phyloP scores from a whole-genome alignment of 1,284 basidiomycete species.

The Schizophyllum amplum region DNA sequence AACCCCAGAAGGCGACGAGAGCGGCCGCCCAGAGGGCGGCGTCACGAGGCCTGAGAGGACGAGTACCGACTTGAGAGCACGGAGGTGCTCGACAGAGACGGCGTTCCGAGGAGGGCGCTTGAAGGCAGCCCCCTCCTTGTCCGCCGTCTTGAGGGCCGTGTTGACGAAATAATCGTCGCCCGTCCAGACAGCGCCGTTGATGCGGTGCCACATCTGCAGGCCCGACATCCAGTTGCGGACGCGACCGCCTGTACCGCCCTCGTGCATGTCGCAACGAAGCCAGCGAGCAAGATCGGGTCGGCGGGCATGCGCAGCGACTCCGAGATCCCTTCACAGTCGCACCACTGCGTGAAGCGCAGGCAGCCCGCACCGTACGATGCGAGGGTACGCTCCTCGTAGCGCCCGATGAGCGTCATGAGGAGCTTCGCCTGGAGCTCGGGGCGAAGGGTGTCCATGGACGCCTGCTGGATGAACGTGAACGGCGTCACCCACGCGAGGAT shows the following conservation, averaged over 20 bases:
- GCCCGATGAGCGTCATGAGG: not conserved
- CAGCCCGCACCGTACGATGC: slow-evolving; percentile 7
- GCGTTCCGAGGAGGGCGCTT: slow-evolving; percentile 4
- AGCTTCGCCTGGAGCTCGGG: not conserved
- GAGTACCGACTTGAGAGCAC: slow-evolving; percentile 3
- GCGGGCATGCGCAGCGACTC: slow-evolving; percentile 10
- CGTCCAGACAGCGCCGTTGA: slow-evolving; percentile 8
- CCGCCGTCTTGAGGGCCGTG: not conserved
- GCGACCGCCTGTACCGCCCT: slow-evolving; percentile 1
- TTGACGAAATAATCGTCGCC: slow-evolving; percentile 3
- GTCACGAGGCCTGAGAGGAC: slow-evolving; percentile 7
- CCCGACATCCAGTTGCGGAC: slow-evolving; percentile 11
- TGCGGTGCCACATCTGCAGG: slow-evolving; percentile 7
- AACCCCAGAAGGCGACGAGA: slow-evolving; percentile 9
- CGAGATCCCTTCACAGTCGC: slow-evolving; percentile 4
- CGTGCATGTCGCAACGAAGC: slow-evolving; percentile 10
- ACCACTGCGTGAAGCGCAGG: slow-evolving; percentile 9
- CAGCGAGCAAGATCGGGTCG: slow-evolving; percentile 1
- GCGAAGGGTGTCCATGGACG: not conserved
- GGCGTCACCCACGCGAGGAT: slow-evolving; percentile 7
- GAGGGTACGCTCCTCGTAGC: not conserved
- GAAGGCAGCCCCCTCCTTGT: slow-evolving; percentile 8
- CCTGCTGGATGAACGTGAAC: too few relatives aligned
- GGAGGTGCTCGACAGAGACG: slow-evolving; percentile 8
- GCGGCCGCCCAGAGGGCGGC: slow-evolving; percentile 12